Percentiles rank a stretch among this genome's conserved stretches.
Conservation (phyloP, 164 flowering plant genomes). For the Aristolochia contorta region DNA sequence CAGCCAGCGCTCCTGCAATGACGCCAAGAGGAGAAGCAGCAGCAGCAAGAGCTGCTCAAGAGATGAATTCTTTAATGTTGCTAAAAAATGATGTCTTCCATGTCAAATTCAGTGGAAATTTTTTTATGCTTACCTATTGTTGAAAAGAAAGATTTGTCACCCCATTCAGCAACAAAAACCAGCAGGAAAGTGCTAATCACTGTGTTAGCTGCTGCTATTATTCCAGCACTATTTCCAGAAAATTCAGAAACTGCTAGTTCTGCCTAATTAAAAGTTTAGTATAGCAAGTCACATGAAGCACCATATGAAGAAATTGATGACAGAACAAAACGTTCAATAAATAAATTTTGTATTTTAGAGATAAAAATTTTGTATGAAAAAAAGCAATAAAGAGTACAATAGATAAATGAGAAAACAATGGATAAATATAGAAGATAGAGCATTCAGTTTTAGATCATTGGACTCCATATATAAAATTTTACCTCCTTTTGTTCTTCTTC, state of each 20-base stretch:
- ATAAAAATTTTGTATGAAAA: background rate
- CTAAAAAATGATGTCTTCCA: background rate
- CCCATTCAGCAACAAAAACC: conserved; percentile 99
- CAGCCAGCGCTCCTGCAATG: conserved; percentile 87
- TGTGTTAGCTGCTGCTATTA: conserved; percentile 77
- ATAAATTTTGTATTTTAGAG: background rate
- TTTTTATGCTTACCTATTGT: conserved; percentile 64
- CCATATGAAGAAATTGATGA: no score
- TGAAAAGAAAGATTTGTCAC: conserved; percentile 95
- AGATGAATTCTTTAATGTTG: background rate
- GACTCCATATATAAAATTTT: background rate
- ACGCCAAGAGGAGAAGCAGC: conserved; percentile 99
- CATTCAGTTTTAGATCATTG: background rate
- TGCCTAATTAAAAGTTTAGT: conserved; percentile 43
- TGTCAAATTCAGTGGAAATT: background rate
- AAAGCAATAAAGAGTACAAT: no score
- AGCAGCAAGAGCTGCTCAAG: conserved; percentile 82
- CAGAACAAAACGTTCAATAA: no score
- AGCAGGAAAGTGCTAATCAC: conserved; percentile 66
- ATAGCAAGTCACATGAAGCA: no score
- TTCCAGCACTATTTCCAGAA: conserved; percentile 90
- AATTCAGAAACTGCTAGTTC: conserved; percentile 90
- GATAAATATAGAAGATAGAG: no score
- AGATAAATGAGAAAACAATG: background rate
- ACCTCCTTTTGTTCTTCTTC: conserved; percentile 97